Conservation (phyloP, 139 green algal species). For the Edaphochlamys debaryana region DNA sequence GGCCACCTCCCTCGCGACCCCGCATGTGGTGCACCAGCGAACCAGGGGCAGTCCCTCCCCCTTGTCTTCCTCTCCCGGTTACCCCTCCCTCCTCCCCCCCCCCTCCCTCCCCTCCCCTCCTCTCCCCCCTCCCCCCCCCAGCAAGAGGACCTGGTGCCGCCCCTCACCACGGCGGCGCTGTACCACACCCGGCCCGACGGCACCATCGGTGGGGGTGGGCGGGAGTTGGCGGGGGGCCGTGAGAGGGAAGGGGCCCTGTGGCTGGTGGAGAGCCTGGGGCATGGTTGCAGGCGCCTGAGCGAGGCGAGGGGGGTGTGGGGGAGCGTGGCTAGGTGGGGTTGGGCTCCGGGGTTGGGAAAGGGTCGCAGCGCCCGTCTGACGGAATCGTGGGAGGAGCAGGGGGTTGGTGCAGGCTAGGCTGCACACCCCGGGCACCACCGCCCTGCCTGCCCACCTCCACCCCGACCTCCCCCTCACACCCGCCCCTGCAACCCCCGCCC, state of each 20-base stretch:
- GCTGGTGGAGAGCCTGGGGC: too few species aligned
- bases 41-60: too few species aligned
- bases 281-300: too few species aligned
- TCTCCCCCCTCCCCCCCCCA: background rate
- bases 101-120: background rate
- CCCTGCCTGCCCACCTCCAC: too few species aligned
- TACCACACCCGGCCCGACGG: slow-evolving; percentile 4
- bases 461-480: too few species aligned
- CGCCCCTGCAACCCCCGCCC: background rate
- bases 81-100: background rate
- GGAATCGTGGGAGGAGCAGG: too few species aligned
- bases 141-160: slow-evolving; percentile 26
- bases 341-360: too few species aligned
- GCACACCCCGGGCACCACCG: too few species aligned
- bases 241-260: too few species aligned
- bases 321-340: background rate
- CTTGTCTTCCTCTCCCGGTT: background rate
- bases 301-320: background rate
- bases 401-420: too few species aligned
- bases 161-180: background rate
- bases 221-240: background rate
- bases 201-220: slow-evolving; percentile 1
- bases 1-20: too few species aligned
- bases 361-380: too few species aligned
- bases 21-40: background rate